A percentile compares a stretch with the other conserved stretches of the same genome.
Evolutionary conservation across 164 flowering plant genomes (phyloP).

Genomic region (Chimonanthus praecox): DNA sequence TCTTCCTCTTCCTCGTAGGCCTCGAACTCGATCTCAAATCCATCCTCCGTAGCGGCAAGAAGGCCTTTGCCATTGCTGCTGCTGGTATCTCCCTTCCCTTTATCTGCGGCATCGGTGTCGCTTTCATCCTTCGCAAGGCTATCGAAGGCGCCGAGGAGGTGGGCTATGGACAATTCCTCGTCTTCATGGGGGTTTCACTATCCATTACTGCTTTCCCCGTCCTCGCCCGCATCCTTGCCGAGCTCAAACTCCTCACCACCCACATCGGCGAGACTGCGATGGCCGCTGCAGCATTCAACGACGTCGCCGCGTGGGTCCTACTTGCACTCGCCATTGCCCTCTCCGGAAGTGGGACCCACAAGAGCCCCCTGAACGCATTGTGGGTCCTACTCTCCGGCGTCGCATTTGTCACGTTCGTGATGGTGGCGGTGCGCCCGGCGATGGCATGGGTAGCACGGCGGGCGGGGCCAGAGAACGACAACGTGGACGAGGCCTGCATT

Average conservation of each 20-base stretch:
- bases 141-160: slow-evolving; percentile 16
- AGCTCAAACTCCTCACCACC: slow-evolving; percentile 25
- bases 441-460: slow-evolving; percentile 44
- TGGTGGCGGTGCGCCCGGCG: slow-evolving; percentile 37
- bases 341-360: slow-evolving; percentile 17
- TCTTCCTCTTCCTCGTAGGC: slow-evolving; percentile 39
- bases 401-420: slow-evolving; percentile 48
- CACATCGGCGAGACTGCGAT: slow-evolving; percentile 28
- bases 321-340: slow-evolving; percentile 31
- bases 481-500: slow-evolving; percentile 37
- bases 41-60: slow-evolving; percentile 20
- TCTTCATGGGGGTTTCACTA: slow-evolving; percentile 34
- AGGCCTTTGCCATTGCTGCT: slow-evolving; percentile 24
- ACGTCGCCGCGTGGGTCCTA: slow-evolving; percentile 31
- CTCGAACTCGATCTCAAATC: slow-evolving; percentile 31
- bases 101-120: slow-evolving; percentile 18
- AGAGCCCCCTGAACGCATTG: slow-evolving; percentile 19
- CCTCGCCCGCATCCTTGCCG: slow-evolving; percentile 33
- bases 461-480: slow-evolving; percentile 30
- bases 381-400: slow-evolving; percentile 39
- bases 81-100: slow-evolving; percentile 37
- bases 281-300: slow-evolving; percentile 35
- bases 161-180: slow-evolving; percentile 18
- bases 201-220: slow-evolving; percentile 40
- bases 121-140: slow-evolving; percentile 19